Evolutionary conservation across 2,329 filamentous ascomycete genomes (phyloP).

Genomic region (Eutypella sp.): DNA sequence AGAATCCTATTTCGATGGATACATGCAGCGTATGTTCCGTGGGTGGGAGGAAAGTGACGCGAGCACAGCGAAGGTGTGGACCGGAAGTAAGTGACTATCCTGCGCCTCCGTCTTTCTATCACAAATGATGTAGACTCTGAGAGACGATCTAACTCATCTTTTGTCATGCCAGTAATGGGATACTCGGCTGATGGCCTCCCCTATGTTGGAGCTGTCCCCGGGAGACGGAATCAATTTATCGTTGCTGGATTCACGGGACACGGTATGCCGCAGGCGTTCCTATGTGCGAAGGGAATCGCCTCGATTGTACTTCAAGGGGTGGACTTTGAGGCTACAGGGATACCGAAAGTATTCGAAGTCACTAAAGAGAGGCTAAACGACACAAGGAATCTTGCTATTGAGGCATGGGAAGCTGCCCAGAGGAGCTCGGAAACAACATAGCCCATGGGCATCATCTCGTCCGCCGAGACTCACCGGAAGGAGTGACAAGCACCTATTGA

Average conservation of each 20-base stretch:
- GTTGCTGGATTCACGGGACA: slow-evolving; percentile 37
- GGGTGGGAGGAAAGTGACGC: slow-evolving; percentile 42
- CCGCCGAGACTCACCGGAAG: too few relatives aligned
- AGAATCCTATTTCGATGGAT: slow-evolving; percentile 36
- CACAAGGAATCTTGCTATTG: not conserved
- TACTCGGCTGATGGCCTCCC: slow-evolving; percentile 4
- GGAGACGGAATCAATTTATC: slow-evolving; percentile 27
- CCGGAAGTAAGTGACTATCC: slow-evolving; percentile 27
- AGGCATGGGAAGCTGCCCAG: not conserved
- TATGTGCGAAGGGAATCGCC: slow-evolving; percentile 29
- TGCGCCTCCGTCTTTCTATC: too few relatives aligned
- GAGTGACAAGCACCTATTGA: too few relatives aligned
- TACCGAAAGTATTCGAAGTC: slow-evolving; percentile 23
- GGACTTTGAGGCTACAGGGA: slow-evolving; percentile 24
- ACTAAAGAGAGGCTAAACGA: not conserved
- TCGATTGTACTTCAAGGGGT: slow-evolving; percentile 25
- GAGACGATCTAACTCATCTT: too few relatives aligned
- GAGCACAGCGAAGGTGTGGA: slow-evolving; percentile 34
- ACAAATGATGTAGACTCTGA: too few relatives aligned
- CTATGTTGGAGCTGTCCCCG: slow-evolving; percentile 31
- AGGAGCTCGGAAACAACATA: not conserved
- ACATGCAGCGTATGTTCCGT: slow-evolving; percentile 40
- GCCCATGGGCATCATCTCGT: too few relatives aligned
- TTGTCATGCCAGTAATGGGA: slow-evolving; percentile 2
- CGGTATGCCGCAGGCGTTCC: slow-evolving; percentile 35